Percentiles rank a stretch among this genome's conserved stretches.
Conservation (phyloP, 257 asterid genomes). For the Leptodermis oblonga region DNA sequence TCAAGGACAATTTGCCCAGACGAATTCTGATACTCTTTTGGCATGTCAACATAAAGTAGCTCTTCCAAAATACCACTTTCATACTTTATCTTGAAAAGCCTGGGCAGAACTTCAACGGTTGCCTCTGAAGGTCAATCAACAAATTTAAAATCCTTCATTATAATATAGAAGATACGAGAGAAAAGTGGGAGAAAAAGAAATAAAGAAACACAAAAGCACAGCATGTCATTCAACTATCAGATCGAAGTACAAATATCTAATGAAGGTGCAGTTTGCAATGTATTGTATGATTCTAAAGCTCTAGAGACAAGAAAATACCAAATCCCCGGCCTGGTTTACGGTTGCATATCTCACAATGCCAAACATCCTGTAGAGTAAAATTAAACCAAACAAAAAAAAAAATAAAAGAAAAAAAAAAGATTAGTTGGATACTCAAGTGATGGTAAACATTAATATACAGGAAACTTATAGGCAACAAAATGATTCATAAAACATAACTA, state of each 20-base stretch:
- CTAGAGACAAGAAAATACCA: conserved; percentile 45
- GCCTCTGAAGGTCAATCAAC: conserved; percentile 64
- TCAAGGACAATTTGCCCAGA: conserved; percentile 93
- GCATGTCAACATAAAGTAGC: conserved; percentile 92
- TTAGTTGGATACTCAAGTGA: not conserved
- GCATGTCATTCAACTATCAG: not conserved
- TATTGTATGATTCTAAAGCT: not conserved
- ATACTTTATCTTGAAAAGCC: conserved; percentile 79
- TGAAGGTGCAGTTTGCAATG: not conserved
- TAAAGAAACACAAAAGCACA: not conserved
- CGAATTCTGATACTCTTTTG: conserved; percentile 81
- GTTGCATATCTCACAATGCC: conserved; percentile 99
- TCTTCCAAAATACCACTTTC: conserved; percentile 97
- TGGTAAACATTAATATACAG: not conserved
- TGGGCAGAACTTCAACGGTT: conserved; percentile 86
- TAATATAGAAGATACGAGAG: not conserved
- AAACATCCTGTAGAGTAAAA: conserved; percentile 71
- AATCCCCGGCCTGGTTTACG: conserved; percentile 99
- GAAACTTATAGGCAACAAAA: not conserved
- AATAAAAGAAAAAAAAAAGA: too few species aligned
- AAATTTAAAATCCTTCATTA: not conserved
- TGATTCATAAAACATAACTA: not conserved
- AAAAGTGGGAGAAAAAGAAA: not conserved
- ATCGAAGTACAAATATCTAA: not conserved
- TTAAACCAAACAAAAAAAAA: too few species aligned